Percentiles rank a stretch among this genome's conserved stretches.
Conservation (phyloP, 2,329 filamentous ascomycete species). For the Fusarium temperatum region DNA sequence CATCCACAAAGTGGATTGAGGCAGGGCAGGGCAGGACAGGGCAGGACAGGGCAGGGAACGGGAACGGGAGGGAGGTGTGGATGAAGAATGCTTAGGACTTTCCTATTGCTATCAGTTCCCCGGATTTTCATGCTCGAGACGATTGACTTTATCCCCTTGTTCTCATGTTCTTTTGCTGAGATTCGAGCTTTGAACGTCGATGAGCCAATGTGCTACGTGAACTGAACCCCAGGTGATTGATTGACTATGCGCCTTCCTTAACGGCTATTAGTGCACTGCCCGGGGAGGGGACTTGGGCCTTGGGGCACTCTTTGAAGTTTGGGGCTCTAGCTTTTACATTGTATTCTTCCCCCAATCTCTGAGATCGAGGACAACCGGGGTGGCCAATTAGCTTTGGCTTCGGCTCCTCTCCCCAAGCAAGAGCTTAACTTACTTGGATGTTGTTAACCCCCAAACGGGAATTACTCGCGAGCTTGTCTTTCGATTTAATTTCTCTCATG, state of each 20-base stretch:
- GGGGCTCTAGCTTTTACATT: neutral
- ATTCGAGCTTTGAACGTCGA: conserved; percentile 10
- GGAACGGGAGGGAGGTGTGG: conserved; percentile 14
- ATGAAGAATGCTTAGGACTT: conserved; percentile 10
- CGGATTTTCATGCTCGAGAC: conserved; percentile 31
- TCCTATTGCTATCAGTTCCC: conserved; percentile 29
- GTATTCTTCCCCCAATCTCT: conserved; percentile 19
- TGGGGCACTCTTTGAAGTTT: conserved; percentile 12
- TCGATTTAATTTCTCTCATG: neutral
- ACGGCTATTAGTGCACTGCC: conserved; percentile 12
- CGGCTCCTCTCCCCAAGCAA: neutral
- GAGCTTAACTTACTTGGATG: neutral
- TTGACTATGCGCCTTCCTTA: conserved; percentile 28
- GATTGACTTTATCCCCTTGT: conserved; percentile 20
- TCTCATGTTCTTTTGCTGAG: neutral
- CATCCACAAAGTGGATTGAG: conserved; percentile 27
- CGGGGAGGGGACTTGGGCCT: neutral
- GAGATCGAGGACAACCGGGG: conserved; percentile 9
- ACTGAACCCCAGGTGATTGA: conserved; percentile 24
- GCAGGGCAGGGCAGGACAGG: neutral
- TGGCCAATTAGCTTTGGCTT: neutral
- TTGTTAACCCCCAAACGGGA: neutral
- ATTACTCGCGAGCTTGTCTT: neutral
- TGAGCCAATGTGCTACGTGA: neutral
- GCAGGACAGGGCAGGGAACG: neutral